Percentiles rank a stretch among this genome's conserved stretches.
phyloP scores from a whole-genome alignment of 176 grass and related monocot species.

The Aechmea fasciata region DNA sequence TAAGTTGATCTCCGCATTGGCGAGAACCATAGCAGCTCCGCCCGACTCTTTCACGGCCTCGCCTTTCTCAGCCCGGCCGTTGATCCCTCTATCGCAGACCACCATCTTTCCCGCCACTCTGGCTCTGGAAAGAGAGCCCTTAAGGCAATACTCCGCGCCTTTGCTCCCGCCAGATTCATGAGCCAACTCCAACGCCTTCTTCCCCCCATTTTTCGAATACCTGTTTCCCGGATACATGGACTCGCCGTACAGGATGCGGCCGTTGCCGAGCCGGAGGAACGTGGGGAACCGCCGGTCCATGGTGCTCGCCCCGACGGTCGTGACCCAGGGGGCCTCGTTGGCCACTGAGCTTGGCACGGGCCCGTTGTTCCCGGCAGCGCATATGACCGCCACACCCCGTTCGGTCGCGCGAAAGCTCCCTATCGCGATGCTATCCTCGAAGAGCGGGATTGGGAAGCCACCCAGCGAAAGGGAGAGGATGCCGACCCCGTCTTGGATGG shows the following conservation, averaged over 20 bases:
- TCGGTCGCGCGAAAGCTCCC: constrained; percentile 69
- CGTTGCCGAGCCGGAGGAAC: constrained; percentile 50
- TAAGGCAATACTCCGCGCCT: constrained; percentile 55
- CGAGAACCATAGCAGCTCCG: constrained; percentile 61
- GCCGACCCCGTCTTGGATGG: constrained; percentile 64
- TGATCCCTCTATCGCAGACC: constrained; percentile 65
- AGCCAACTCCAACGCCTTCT: constrained; percentile 56
- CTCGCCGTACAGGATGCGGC: constrained; percentile 60
- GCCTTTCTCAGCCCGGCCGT: constrained; percentile 64
- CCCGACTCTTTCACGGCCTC: constrained; percentile 54
- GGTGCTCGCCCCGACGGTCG: constrained; percentile 55
- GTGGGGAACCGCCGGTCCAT: constrained; percentile 69
- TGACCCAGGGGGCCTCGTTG: constrained; percentile 76
- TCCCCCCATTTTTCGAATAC: constrained; percentile 59
- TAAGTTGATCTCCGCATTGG: constrained; percentile 66
- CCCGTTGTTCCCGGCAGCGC: constrained; percentile 70
- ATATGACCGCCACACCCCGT: constrained; percentile 55
- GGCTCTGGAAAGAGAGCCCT: constrained; percentile 40
- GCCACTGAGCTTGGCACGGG: constrained; percentile 51
- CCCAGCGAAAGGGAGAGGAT: constrained; percentile 74
- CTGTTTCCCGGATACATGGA: constrained; percentile 69
- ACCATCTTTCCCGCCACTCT: constrained; percentile 70
- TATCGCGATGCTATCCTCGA: constrained; percentile 87
- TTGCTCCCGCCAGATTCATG: constrained; percentile 43
- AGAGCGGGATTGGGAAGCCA: constrained; percentile 79